Evolutionary conservation across 441 rosid species (phyloP).

Genomic region (Kokia cookei): DNA sequence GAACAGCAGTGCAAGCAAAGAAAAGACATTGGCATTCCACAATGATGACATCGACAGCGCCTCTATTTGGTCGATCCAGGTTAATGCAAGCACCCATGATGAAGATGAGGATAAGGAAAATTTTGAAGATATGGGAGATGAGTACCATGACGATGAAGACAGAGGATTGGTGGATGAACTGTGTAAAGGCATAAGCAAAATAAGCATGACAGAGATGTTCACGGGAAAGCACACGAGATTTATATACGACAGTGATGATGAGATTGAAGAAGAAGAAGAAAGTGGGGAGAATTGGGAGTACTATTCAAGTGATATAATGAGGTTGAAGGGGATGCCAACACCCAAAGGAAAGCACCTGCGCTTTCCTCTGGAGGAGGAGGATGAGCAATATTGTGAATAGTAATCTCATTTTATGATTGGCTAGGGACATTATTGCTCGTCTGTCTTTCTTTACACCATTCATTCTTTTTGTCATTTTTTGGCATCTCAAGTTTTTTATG

Average conservation of each 20-base stretch:
- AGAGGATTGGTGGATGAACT: slow-evolving; percentile 32
- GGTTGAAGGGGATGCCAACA: slow-evolving; percentile 61
- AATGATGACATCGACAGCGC: slow-evolving; percentile 39
- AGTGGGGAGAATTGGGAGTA: background rate
- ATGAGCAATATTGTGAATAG: background rate
- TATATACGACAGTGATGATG: slow-evolving; percentile 67
- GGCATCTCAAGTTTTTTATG: no score
- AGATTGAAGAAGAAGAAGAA: slow-evolving; percentile 31
- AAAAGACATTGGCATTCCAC: background rate
- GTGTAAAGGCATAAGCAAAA: slow-evolving; percentile 46
- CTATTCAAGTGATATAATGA: slow-evolving; percentile 18
- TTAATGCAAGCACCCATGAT: slow-evolving; percentile 45
- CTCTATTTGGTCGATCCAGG: slow-evolving; percentile 83
- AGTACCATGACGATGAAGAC: slow-evolving; percentile 14
- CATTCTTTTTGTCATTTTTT: no score
- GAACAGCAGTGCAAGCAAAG: slow-evolving; percentile 8
- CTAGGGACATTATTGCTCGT: background rate
- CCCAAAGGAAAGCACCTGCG: slow-evolving; percentile 66
- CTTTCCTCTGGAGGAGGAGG: slow-evolving; percentile 29
- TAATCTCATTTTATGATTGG: background rate
- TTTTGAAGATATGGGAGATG: slow-evolving; percentile 16
- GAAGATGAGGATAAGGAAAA: slow-evolving; percentile 38
- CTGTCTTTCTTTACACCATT: slow-evolving; percentile 6
- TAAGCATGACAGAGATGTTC: slow-evolving; percentile 27
- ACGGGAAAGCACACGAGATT: slow-evolving; percentile 62